Percentiles rank a stretch among this genome's conserved stretches.
Conservation (phyloP, 2,329 filamentous ascomycete genomes). For the Aspergillus thermomutatus region DNA sequence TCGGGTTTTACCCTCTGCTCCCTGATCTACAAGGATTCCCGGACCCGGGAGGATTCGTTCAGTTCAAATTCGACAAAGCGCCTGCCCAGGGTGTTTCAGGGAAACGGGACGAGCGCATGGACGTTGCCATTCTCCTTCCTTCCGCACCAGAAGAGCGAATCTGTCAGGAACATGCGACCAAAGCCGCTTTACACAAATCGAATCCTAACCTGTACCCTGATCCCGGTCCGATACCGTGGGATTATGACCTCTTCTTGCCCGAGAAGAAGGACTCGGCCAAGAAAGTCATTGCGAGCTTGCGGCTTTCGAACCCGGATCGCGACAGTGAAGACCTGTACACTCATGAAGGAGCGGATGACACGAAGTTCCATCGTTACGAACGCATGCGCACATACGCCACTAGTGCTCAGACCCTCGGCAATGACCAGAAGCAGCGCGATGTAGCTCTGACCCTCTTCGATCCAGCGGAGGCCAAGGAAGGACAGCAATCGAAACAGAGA, state of each 20-base stretch:
- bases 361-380: conserved; percentile 52
- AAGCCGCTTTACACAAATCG: conserved; percentile 45
- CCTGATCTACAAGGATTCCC: conserved; percentile 61
- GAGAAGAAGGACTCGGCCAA: conserved; percentile 45
- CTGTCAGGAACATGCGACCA: conserved; percentile 47
- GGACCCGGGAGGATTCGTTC: conserved; percentile 56
- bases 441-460: conserved; percentile 59
- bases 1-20: conserved; percentile 59
- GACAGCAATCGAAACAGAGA: conserved; percentile 38
- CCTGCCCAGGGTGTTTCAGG: conserved; percentile 48
- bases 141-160: conserved; percentile 48
- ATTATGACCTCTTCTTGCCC: conserved; percentile 60
- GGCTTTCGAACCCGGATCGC: conserved; percentile 51
- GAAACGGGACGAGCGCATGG: conserved; percentile 57
- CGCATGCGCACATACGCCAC: conserved; percentile 61
- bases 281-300: conserved; percentile 56
- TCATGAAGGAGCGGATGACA: conserved; percentile 41
- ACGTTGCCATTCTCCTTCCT: conserved; percentile 57
- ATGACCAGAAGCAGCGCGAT: conserved; percentile 53
- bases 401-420: conserved; percentile 50
- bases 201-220: conserved; percentile 51
- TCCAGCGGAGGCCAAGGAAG: conserved; percentile 31
- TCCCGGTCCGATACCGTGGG: conserved; percentile 52
- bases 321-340: conserved; percentile 52
- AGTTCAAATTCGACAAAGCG: conserved; percentile 61